Conservation (phyloP, 768 basidiomycete genomes). For the Termitomyces sp. region DNA sequence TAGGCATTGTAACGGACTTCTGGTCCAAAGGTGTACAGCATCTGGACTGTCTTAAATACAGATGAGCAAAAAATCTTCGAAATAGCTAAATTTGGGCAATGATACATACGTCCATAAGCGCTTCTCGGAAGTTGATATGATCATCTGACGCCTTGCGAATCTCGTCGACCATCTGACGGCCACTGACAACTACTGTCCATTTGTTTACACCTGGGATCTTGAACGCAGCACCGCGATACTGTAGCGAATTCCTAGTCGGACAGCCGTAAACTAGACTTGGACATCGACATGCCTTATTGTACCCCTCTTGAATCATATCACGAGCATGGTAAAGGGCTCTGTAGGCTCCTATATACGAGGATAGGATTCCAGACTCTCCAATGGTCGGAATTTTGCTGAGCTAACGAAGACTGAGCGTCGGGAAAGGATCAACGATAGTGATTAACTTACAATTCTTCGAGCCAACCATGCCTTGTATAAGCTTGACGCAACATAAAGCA, state of each 20-base stretch:
- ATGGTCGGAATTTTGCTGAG: slow-evolving; percentile 27
- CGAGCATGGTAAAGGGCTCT: slow-evolving; percentile 20
- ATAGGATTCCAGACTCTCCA: no score
- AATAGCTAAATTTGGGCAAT: no score
- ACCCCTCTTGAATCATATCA: no score
- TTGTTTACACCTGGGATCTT: slow-evolving; percentile 34
- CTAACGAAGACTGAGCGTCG: no score
- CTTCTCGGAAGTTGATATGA: slow-evolving; percentile 24
- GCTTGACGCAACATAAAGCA: no score
- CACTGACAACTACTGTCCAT: slow-evolving; percentile 43
- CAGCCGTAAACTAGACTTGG: neutral
- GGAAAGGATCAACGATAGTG: no score
- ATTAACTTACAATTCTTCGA: neutral
- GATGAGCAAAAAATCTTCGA: neutral
- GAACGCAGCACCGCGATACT: slow-evolving; percentile 18
- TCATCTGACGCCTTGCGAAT: slow-evolving; percentile 35
- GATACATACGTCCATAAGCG: slow-evolving; percentile 23
- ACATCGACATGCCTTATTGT: slow-evolving; percentile 15
- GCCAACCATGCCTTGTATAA: no score
- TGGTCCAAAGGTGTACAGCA: slow-evolving; percentile 33
- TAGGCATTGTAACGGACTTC: slow-evolving; percentile 25
- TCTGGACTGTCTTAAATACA: slow-evolving; percentile 28
- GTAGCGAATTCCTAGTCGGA: neutral
- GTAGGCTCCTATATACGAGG: slow-evolving; percentile 26
- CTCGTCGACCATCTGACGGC: no score